A percentile compares a stretch with the other conserved stretches of the same genome.
Evolutionary conservation across 257 asterid species (phyloP).

Genomic region (Ajuga chamaepitys): DNA sequence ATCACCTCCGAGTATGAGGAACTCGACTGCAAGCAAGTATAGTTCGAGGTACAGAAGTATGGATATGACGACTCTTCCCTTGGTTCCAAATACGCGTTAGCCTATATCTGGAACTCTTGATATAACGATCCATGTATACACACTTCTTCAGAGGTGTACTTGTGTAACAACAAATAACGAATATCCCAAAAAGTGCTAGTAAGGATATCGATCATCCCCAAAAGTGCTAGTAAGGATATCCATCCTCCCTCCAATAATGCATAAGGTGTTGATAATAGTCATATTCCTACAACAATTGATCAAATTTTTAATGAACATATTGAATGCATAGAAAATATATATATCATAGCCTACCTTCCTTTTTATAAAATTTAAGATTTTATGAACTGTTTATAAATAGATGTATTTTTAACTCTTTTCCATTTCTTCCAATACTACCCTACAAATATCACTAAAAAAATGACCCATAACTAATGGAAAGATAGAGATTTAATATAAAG

Average conservation of each 20-base stretch:
- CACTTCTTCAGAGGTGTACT: constrained; percentile 37
- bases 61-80: constrained; percentile 29
- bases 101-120: constrained; percentile 50
- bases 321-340: too few species aligned
- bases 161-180: constrained; percentile 34
- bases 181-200: constrained; percentile 15
- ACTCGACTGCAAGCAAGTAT: constrained; percentile 40
- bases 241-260: constrained; percentile 52
- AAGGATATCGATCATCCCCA: constrained; percentile 2
- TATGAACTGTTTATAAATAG: too few species aligned
- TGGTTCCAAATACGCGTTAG: constrained; percentile 35
- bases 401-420: too few species aligned
- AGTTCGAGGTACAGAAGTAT: constrained; percentile 39
- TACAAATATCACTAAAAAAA: too few species aligned
- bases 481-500: too few species aligned
- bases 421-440: too few species aligned
- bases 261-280: constrained; percentile 43
- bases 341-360: too few species aligned
- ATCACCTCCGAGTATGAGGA: constrained; percentile 52
- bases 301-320: too few species aligned
- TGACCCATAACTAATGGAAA: too few species aligned
- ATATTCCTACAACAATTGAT: constrained; percentile 40
- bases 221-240: background rate
- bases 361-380: too few species aligned
- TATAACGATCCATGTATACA: constrained; percentile 28